Evolutionary conservation across 1,139 yeast genomes (phyloP), one percentile per base, ranked within the genome.

Genomic region (Pichia sp.): DNA sequence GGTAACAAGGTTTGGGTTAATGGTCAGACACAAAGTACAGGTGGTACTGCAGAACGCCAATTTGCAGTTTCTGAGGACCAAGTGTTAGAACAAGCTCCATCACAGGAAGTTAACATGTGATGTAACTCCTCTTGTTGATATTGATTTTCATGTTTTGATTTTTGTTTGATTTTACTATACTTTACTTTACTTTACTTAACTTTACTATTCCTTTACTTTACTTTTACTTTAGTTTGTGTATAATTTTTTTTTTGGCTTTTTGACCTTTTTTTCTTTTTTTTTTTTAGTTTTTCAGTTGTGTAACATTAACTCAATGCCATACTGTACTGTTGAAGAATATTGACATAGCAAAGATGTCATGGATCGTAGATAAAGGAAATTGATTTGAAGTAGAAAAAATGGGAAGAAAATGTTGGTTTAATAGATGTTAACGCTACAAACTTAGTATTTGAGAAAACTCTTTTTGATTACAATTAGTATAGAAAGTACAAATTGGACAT

Each of bases 61-160:
- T 84, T 81, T 67, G 93, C 94, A 1, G 82, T 81, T 39, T 77
- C 85, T 6, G 93, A 82, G 24, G 82, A 77, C 46, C 78, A 77
- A 56, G 77, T 77, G 11, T 71, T 80, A 72, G 91, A 82, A 53
- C 79, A 73, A 41, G 84, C 82, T n/a, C 72, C 74, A 38, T 47
- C 59, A 14, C 75, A 71, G 49, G 62, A 61, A 45, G 58, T 47
- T n/a, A n/a, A n/a, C n/a, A n/a, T n/a, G n/a, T n/a, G n/a, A n/a
- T n/a, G n/a, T n/a, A n/a, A n/a, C n/a, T n/a, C n/a, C n/a, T n/a
- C n/a, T n/a, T n/a, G n/a, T n/a, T n/a, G n/a, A n/a, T n/a, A n/a
- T n/a, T n/a, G n/a, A n/a, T n/a, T n/a, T 25, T 25, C 14, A 25
- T 13, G 17, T 27, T 27, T 14, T 12, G 17, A 8, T 27, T 27